Conservation (phyloP, 1,284 basidiomycete genomes). For the Ceratobasidium papillatum region DNA sequence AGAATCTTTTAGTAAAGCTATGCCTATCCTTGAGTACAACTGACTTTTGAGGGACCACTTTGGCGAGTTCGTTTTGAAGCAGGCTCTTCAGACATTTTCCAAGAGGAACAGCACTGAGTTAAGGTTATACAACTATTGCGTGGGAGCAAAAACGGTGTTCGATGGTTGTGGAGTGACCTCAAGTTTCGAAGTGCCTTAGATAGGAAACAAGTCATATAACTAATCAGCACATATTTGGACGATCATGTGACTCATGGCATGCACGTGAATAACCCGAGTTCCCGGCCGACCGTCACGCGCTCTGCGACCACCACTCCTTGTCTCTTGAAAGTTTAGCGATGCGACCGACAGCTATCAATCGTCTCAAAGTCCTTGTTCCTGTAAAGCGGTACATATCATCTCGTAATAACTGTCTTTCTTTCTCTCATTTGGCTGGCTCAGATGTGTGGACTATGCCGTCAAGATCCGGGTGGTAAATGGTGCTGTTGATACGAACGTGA, state of each 20-base stretch:
- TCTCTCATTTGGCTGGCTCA: conserved; percentile 48
- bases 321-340: conserved; percentile 54
- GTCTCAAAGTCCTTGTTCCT: conserved; percentile 90
- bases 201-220: background rate
- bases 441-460: conserved; percentile 84
- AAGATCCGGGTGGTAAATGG: conserved; percentile 96
- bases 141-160: background rate
- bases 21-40: background rate
- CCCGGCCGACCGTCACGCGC: conserved; percentile 21
- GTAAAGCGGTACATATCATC: conserved; percentile 75
- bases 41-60: conserved; percentile 22
- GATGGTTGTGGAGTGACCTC: background rate
- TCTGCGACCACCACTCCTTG: conserved; percentile 10
- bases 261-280: conserved; percentile 36
- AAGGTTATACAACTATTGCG: background rate
- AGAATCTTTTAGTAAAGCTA: background rate
- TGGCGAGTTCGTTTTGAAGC: conserved; percentile 12
- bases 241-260: conserved; percentile 15
- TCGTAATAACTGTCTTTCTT: background rate
- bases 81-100: conserved; percentile 30
- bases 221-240: conserved; percentile 1
- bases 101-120: background rate
- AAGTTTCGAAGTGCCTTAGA: background rate
- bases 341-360: conserved; percentile 74
- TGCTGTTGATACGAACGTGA: conserved; percentile 92